phyloP scores from a whole-genome alignment of 2,329 filamentous ascomycete species.

The Penicillium sp. region DNA sequence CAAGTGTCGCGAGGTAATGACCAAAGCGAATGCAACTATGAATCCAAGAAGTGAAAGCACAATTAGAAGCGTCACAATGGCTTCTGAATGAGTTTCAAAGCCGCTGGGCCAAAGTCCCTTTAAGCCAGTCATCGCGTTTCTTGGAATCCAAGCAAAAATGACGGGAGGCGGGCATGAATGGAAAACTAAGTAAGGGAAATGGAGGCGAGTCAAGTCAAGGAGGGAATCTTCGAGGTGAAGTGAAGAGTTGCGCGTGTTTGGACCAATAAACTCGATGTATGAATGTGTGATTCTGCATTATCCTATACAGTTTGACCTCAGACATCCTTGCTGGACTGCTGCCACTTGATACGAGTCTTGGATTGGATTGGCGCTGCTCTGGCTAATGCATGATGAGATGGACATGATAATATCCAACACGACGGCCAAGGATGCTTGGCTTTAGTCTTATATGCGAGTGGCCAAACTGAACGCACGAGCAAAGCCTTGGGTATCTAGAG shows the following conservation, averaged over 20 bases:
- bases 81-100: background rate
- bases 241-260: too few relatives aligned
- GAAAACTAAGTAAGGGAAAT: background rate
- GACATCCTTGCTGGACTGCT: too few relatives aligned
- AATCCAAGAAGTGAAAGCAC: background rate
- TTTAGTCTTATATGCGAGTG: background rate
- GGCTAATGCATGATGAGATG: background rate
- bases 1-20: constrained; percentile 10
- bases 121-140: background rate
- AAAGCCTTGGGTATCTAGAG: too few relatives aligned
- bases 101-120: background rate
- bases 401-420: background rate
- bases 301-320: too few relatives aligned
- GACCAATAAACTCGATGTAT: too few relatives aligned
- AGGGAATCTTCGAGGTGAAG: too few relatives aligned
- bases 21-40: constrained; percentile 4
- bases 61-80: background rate
- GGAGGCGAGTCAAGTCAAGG: background rate
- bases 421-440: background rate
- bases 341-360: too few relatives aligned
- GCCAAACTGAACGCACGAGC: background rate
- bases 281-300: too few relatives aligned
- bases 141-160: too few relatives aligned
- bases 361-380: background rate
- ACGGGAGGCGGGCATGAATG: too few relatives aligned